phyloP scores from a whole-genome alignment of 2,329 filamentous ascomycete species.

The Sarocladium strictum region DNA sequence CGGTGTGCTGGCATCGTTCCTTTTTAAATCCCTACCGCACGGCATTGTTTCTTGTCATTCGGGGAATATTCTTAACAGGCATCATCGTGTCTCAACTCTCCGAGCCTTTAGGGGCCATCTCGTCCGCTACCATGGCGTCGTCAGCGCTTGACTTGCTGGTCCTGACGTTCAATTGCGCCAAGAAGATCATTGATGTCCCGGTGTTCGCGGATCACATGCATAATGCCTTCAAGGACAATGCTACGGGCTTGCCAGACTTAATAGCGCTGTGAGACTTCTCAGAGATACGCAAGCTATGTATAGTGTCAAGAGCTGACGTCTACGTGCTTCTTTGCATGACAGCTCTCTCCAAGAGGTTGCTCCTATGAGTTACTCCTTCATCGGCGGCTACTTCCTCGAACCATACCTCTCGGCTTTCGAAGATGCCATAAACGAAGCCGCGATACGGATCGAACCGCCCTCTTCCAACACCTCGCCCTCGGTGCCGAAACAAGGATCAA shows the following conservation, averaged over 20 bases:
- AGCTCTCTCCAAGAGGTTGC: conserved; percentile 87
- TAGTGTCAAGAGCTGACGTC: conserved; percentile 20
- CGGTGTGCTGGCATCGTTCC: not conserved
- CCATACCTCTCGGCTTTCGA: conserved; percentile 70
- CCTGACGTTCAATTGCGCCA: conserved; percentile 85
- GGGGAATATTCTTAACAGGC: no score
- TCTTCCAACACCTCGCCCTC: conserved; percentile 4
- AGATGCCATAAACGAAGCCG: conserved; percentile 66
- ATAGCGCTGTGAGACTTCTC: conserved; percentile 47
- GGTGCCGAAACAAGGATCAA: conserved; percentile 14
- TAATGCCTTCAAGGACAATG: conserved; percentile 45
- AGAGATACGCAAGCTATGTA: not conserved
- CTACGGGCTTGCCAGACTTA: conserved; percentile 42
- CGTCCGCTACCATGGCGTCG: conserved; percentile 24
- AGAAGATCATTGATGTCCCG: conserved; percentile 60
- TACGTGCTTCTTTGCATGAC: conserved; percentile 17
- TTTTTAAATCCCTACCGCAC: no score
- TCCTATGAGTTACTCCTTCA: conserved; percentile 76
- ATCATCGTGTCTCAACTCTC: no score
- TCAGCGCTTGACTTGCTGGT: conserved; percentile 65
- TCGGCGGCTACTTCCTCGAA: conserved; percentile 72
- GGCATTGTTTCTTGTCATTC: not conserved
- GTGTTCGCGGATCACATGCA: conserved; percentile 69
- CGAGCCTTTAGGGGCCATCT: not conserved
- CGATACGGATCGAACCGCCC: conserved; percentile 24